A percentile compares a stretch with the other conserved stretches of the same genome.
Evolutionary conservation across 2,329 filamentous ascomycete species (phyloP).

Genomic region (Claviceps arundinis): DNA sequence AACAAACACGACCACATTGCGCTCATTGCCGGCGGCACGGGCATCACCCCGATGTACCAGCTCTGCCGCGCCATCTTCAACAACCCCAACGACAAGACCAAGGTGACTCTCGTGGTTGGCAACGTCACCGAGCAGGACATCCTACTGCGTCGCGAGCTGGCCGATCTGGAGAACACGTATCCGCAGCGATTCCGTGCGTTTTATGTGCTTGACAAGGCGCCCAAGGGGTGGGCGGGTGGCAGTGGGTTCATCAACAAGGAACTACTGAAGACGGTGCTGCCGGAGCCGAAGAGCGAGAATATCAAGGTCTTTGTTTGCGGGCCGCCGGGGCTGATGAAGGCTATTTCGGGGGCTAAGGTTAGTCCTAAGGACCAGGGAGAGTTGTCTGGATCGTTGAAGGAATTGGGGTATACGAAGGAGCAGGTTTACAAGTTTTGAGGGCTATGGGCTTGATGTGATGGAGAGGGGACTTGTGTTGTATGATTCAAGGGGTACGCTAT

Average conservation of each 20-base stretch:
- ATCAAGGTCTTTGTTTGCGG: slow-evolving; percentile 96
- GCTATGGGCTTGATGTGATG: too few species aligned
- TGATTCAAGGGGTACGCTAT: too few species aligned
- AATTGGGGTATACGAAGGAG: slow-evolving; percentile 55
- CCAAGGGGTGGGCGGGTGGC: slow-evolving; percentile 64
- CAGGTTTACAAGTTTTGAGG: slow-evolving; percentile 88
- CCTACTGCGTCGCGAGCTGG: slow-evolving; percentile 72
- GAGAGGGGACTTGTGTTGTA: too few species aligned
- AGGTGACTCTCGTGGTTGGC: slow-evolving; percentile 89
- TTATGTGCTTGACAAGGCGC: slow-evolving; percentile 76
- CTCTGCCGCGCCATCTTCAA: slow-evolving; percentile 83
- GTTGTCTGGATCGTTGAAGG: slow-evolving; percentile 65
- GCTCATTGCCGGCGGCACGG: slow-evolving; percentile 85
- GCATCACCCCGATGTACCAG: slow-evolving; percentile 98
- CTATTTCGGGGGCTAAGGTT: slow-evolving; percentile 78
- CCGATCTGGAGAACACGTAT: slow-evolving; percentile 84
- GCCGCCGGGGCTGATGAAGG: slow-evolving; percentile 85
- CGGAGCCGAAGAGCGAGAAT: slow-evolving; percentile 81
- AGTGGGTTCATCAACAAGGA: slow-evolving; percentile 83
- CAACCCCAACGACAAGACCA: slow-evolving; percentile 93
- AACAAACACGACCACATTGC: slow-evolving; percentile 92
- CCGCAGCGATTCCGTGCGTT: slow-evolving; percentile 92
- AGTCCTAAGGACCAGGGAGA: slow-evolving; percentile 93
- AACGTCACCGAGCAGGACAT: slow-evolving; percentile 88
- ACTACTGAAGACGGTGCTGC: slow-evolving; percentile 84